These are phyloP conservation scores for Phtheirospermum japonicum DNA, from an alignment of 257 asterid genomes.

Conservation along the genomic window DNA sequence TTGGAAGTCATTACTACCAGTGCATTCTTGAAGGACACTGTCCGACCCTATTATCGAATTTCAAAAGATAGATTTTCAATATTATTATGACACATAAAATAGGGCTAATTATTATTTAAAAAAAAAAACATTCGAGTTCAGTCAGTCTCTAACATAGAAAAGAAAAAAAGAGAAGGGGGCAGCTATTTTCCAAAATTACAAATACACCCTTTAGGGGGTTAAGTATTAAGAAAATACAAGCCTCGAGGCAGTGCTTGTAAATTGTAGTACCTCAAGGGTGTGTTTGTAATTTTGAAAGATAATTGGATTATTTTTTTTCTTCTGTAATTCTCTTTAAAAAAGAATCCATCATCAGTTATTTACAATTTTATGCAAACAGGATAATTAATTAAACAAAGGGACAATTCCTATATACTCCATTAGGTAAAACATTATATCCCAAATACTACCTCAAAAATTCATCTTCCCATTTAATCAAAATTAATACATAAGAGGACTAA, in stretches of 20 bases:
- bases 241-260: background rate
- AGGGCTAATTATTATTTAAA: background rate
- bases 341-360: conserved; percentile 1
- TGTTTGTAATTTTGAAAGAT: background rate
- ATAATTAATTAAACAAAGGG: conserved; percentile 12
- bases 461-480: too few species aligned
- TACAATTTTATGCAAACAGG: conserved; percentile 19
- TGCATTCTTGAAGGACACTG: conserved; percentile 94
- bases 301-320: background rate
- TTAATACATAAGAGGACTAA: too few species aligned
- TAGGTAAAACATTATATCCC: too few species aligned
- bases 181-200: background rate
- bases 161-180: background rate
- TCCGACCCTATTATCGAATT: conserved; percentile 66
- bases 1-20: conserved; percentile 93
- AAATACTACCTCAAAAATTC: too few species aligned
- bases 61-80: conserved; percentile 11
- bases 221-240: background rate
- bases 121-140: background rate
- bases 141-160: background rate
- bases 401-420: too few species aligned
- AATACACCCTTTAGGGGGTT: background rate
- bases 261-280: background rate
- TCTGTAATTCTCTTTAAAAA: background rate
- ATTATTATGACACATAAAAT: conserved; percentile 14